Conservation (phyloP, 805 yeast species). For the Lipomyces kockii region DNA sequence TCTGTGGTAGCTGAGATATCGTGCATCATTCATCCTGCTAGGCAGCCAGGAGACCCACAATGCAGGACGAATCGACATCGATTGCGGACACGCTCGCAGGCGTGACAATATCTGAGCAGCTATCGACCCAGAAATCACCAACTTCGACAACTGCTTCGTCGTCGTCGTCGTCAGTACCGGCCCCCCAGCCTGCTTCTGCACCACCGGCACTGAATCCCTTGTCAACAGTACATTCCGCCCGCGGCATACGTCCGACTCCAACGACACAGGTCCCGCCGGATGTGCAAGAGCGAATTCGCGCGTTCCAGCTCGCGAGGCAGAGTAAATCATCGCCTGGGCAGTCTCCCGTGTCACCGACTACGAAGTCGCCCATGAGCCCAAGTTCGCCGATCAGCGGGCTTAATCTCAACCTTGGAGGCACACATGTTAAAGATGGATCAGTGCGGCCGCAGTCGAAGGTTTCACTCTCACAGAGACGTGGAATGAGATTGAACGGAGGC, state of each 20-base stretch:
- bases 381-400: slow-evolving; percentile 15
- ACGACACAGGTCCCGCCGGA: slow-evolving; percentile 53
- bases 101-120: background rate
- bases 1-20: background rate
- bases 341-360: slow-evolving; percentile 1
- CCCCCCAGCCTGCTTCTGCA: slow-evolving; percentile 12
- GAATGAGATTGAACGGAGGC: slow-evolving; percentile 41
- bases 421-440: slow-evolving; percentile 20
- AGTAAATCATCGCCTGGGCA: slow-evolving; percentile 34
- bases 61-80: slow-evolving; percentile 12
- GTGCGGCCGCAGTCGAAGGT: slow-evolving; percentile 39
- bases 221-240: slow-evolving; percentile 33
- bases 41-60: background rate
- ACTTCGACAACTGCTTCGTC: background rate
- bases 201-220: slow-evolving; percentile 29
- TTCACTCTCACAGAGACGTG: slow-evolving; percentile 47
- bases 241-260: slow-evolving; percentile 24
- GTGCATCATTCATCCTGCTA: background rate
- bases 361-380: slow-evolving; percentile 8
- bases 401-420: slow-evolving; percentile 19
- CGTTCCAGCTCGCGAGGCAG: slow-evolving; percentile 83
- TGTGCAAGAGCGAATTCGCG: slow-evolving; percentile 82
- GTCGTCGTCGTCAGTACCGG: background rate
- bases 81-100: slow-evolving; percentile 7
- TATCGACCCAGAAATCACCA: background rate